Conservation (phyloP, 2,329 filamentous ascomycete species). For the Botryotinia convoluta region DNA sequence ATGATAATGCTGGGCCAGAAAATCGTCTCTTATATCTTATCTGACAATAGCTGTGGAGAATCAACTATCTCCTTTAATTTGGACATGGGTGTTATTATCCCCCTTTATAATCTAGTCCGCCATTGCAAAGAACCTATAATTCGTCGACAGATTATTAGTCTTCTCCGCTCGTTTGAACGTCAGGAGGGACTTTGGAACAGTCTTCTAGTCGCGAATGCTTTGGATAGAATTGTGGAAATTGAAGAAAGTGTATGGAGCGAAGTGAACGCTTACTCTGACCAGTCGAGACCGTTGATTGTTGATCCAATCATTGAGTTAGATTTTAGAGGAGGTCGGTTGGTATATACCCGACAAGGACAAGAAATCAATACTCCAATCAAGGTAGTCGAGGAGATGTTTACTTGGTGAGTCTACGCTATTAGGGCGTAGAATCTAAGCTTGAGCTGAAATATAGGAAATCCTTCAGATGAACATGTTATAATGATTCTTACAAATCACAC, state of each 20-base stretch:
- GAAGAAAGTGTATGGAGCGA: conserved; percentile 22
- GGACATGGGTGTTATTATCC: conserved; percentile 61
- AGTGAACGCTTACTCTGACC: not conserved
- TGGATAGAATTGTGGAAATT: conserved; percentile 28
- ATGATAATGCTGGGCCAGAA: conserved; percentile 1
- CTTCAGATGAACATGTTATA: not conserved
- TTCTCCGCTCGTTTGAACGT: conserved; percentile 56
- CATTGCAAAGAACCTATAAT: conserved; percentile 57
- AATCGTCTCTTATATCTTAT: not conserved
- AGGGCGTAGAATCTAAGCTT: not conserved
- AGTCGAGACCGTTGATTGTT: not conserved
- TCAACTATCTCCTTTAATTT: conserved; percentile 49
- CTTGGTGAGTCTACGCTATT: not conserved
- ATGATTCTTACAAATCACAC: not conserved
- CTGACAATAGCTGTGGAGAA: not conserved
- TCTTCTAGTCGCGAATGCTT: conserved; percentile 24
- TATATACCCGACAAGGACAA: conserved; percentile 16
- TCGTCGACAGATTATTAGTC: conserved; percentile 57
- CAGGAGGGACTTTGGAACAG: conserved; percentile 66
- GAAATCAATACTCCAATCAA: not conserved
- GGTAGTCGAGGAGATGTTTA: conserved; percentile 24
- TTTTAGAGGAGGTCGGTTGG: conserved; percentile 20
- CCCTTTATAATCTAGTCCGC: conserved; percentile 61
- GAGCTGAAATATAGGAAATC: not conserved
- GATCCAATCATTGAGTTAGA: conserved; percentile 24